phyloP scores from a whole-genome alignment of 495 filamentous ascomycete genomes.

The Lophiotrema nucula region DNA sequence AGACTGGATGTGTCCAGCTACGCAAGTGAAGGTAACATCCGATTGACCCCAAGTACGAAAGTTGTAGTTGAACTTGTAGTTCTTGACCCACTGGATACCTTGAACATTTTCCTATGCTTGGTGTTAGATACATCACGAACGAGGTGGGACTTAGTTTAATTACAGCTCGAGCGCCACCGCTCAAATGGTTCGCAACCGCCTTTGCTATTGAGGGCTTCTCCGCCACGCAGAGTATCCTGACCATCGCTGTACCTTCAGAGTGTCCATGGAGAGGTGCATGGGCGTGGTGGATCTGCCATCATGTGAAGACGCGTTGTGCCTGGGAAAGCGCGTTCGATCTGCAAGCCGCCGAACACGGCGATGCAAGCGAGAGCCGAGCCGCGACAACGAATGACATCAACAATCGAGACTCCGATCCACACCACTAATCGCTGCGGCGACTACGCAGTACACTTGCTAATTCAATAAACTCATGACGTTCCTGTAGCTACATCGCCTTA shows the following conservation, averaged over 20 bases:
- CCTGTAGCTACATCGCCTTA: too few species aligned
- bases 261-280: not conserved
- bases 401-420: too few species aligned
- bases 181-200: conserved; percentile 85
- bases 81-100: conserved; percentile 80
- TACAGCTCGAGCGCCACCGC: conserved; percentile 68
- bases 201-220: conserved; percentile 97
- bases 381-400: too few species aligned
- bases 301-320: conserved; percentile 28
- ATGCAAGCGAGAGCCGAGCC: not conserved
- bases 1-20: conserved; percentile 77
- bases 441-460: too few species aligned
- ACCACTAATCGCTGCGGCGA: too few species aligned
- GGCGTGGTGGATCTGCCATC: not conserved
- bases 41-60: conserved; percentile 83
- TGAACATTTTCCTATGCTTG: conserved; percentile 53
- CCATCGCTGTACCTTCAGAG: conserved; percentile 7
- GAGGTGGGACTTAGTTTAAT: conserved; percentile 45
- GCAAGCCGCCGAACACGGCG: not conserved
- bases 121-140: not conserved
- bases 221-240: conserved; percentile 81
- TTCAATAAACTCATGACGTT: too few species aligned
- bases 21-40: conserved; percentile 86
- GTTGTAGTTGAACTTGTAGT: conserved; percentile 86
- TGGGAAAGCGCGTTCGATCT: conserved; percentile 12